Conservation (phyloP, 257 asterid genomes). For the Solanum lycopersicoides region DNA sequence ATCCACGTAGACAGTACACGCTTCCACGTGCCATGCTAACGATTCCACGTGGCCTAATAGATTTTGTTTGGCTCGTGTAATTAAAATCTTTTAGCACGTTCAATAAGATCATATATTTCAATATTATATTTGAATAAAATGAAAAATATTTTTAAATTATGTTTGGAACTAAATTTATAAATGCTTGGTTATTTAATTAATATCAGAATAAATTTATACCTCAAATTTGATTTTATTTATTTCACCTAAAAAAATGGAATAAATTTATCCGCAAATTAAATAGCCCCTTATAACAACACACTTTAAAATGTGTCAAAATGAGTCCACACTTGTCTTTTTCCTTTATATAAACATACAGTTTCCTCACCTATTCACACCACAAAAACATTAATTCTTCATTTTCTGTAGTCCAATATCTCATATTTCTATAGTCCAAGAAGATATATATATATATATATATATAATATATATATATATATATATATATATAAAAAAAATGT, state of each 20-base stretch:
- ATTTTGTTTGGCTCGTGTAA: not conserved
- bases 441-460: too few species aligned
- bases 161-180: too few species aligned
- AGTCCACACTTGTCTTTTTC: not conserved
- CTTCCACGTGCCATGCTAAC: not conserved
- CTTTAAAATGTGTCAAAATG: not conserved
- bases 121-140: too few species aligned
- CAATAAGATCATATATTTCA: too few species aligned
- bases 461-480: too few species aligned
- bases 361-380: not conserved
- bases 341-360: not conserved
- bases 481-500: too few species aligned
- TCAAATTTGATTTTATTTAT: not conserved
- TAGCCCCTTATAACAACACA: not conserved
- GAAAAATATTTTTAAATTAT: too few species aligned
- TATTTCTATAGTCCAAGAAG: not conserved
- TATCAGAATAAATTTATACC: rapidly evolving
- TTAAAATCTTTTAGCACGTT: too few species aligned
- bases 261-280: not conserved
- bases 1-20: not conserved
- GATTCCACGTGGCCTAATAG: not conserved
- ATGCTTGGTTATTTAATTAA: not conserved
- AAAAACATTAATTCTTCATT: not conserved
- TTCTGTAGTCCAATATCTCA: not conserved
- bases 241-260: not conserved